Evolutionary conservation across 2,329 filamentous ascomycete genomes (phyloP), one percentile per base, ranked within the genome.

Genomic region (Penicillium sp.): DNA sequence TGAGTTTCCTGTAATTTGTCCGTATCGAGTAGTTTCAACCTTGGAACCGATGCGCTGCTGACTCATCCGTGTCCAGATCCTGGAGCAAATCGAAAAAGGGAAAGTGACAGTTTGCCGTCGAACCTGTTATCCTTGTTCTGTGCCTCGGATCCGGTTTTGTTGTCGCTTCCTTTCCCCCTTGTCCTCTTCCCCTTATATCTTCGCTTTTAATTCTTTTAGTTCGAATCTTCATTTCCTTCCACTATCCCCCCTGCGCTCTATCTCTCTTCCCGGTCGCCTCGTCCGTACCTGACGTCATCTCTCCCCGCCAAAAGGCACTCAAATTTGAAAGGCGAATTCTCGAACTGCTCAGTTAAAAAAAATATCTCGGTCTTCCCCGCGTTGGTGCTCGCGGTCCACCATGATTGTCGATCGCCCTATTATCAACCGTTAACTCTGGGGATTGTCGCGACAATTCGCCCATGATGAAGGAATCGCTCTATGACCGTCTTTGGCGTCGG

Each of bases 401-500:
- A 54, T 54, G 51, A 33, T 48, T 32, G 17, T 28, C 28, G 29
- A 40, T 44, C 37, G 14, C 32, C 34, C 38, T 28, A n/a, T 48
- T 42, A 28, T 35, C 11, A 30, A 41, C 13, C 29, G 39, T 29
- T 15, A 37, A n/a, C 11, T 32, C 38, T 7, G 30, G 35, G 30
- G 32, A 32, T 32, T 34, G 13, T 35, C 6, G 25, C 25, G 25
- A 31, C 16, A 30, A 17, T 35, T 30, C 26, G 35, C 23, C 28
- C 30, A 52, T 31, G 34, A 74, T 74, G 71, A 72, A 68, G 48
- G 57, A 66, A 42, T 66, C 64, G 27, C 53, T 79, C 23, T 71
- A 72, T 49, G 67, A 74, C 49, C 72, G 71, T 44, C 60, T 80
- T 37, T 64, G 77, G 47, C 66, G 66, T 55, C 68, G 75, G 32